Conservation (phyloP, 1,284 basidiomycete genomes). For the Laetiporus sulphureus region DNA sequence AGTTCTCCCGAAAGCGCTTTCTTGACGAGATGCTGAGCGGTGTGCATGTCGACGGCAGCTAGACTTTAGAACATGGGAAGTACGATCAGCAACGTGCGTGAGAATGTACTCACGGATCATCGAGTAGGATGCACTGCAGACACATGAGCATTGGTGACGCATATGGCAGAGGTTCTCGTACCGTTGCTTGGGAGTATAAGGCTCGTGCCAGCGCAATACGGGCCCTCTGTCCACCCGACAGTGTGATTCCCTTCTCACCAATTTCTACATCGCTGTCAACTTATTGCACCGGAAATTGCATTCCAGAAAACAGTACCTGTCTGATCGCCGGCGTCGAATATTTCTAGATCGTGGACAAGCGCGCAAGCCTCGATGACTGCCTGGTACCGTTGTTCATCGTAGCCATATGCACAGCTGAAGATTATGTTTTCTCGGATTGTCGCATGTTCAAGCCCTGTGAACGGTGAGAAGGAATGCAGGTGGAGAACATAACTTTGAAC, state of each 20-base stretch:
- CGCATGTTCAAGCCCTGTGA: constrained; percentile 60
- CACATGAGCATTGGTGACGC: constrained; percentile 7
- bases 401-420: constrained; percentile 64
- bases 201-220: constrained; percentile 66
- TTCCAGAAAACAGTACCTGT: constrained; percentile 40
- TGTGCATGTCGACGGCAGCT: constrained; percentile 87
- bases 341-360: constrained; percentile 63
- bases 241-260: constrained; percentile 72
- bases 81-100: neutral
- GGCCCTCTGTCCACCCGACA: constrained; percentile 80
- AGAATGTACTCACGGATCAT: constrained; percentile 61
- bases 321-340: constrained; percentile 77
- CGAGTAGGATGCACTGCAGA: constrained; percentile 68
- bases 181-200: constrained; percentile 56
- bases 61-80: constrained; percentile 42
- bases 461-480: neutral
- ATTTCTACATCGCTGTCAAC: constrained; percentile 61
- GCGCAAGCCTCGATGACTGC: constrained; percentile 78
- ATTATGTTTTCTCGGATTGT: constrained; percentile 80
- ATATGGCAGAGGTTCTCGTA: constrained; percentile 19
- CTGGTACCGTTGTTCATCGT: constrained; percentile 65
- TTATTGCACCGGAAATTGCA: constrained; percentile 4
- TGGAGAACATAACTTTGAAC: constrained; percentile 20
- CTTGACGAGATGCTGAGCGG: constrained; percentile 67
- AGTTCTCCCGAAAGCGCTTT: constrained; percentile 60